phyloP scores from a whole-genome alignment of 495 filamentous ascomycete species.

The Pyrenula aspistea region DNA sequence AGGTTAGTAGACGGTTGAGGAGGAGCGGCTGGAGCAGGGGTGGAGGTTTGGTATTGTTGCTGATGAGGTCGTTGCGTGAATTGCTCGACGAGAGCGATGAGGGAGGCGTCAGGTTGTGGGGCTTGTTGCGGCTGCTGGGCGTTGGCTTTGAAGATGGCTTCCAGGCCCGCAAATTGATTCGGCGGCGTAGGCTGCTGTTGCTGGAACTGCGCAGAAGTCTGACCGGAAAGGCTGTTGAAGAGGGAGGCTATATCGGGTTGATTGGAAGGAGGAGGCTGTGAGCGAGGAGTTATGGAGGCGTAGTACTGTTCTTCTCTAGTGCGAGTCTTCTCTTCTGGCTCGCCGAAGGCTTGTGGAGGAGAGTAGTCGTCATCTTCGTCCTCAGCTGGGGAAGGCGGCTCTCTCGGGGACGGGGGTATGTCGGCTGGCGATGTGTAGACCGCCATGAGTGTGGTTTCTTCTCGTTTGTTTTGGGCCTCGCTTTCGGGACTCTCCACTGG shows the following conservation, averaged over 20 bases:
- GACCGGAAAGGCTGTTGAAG: slow-evolving; percentile 35
- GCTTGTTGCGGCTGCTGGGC: slow-evolving; percentile 13
- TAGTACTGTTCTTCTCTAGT: slow-evolving; percentile 33
- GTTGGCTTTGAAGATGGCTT: slow-evolving; percentile 33
- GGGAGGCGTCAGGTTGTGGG: background rate
- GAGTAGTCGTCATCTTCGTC: slow-evolving; percentile 15
- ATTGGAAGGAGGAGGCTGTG: slow-evolving; percentile 15
- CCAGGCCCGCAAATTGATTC: slow-evolving; percentile 20
- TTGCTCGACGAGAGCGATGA: background rate
- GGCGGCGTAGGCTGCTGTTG: slow-evolving; percentile 14
- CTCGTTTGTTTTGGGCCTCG: slow-evolving; percentile 54
- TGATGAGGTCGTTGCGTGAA: background rate
- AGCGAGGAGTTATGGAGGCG: slow-evolving; percentile 9
- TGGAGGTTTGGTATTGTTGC: background rate
- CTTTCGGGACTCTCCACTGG: slow-evolving; percentile 52
- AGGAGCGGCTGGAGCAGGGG: background rate
- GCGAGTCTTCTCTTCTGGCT: slow-evolving; percentile 26
- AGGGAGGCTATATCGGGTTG: slow-evolving; percentile 34
- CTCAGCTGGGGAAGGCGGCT: slow-evolving; percentile 42
- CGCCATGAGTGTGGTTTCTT: slow-evolving; percentile 70
- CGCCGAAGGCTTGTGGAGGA: slow-evolving; percentile 33
- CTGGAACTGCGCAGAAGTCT: slow-evolving; percentile 24
- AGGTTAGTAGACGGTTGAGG: background rate
- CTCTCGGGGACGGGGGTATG: slow-evolving; percentile 65
- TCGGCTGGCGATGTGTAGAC: slow-evolving; percentile 63